Evolutionary conservation across 2,329 filamentous ascomycete species (phyloP).

Genomic region (Talaromyces sp.): DNA sequence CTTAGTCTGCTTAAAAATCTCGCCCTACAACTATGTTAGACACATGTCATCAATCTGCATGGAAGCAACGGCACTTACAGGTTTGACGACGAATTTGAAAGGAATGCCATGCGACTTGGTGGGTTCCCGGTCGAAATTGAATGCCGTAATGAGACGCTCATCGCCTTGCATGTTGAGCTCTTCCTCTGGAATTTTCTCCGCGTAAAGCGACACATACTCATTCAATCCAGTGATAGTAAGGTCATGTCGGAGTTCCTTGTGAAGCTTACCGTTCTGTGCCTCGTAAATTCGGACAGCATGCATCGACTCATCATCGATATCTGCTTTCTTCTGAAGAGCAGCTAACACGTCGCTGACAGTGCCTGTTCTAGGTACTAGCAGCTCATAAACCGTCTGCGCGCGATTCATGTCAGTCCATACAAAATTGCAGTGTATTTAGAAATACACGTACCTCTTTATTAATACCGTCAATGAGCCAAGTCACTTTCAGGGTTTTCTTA

Average conservation of each 20-base stretch:
- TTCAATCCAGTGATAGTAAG: constrained; percentile 76
- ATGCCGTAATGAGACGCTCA: constrained; percentile 70
- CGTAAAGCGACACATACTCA: constrained; percentile 79
- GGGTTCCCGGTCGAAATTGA: constrained; percentile 90
- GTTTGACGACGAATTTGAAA: constrained; percentile 82
- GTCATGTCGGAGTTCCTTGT: constrained; percentile 69
- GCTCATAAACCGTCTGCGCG: constrained; percentile 46
- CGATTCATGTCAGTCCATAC: background rate
- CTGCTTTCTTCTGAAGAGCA: constrained; percentile 74
- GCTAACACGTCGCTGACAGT: constrained; percentile 74
- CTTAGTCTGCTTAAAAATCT: constrained; percentile 86
- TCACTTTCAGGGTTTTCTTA: constrained; percentile 81
- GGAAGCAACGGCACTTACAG: constrained; percentile 52
- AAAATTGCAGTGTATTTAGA: background rate
- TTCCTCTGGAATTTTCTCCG: constrained; percentile 74
- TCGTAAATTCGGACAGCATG: constrained; percentile 78
- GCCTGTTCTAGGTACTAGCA: constrained; percentile 85
- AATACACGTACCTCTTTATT: constrained; percentile 67
- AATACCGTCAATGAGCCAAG: constrained; percentile 83
- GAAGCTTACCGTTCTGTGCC: constrained; percentile 75
- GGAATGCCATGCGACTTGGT: constrained; percentile 81
- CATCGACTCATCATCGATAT: constrained; percentile 71
- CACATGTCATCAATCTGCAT: background rate
- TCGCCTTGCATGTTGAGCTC: constrained; percentile 60
- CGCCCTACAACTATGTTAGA: constrained; percentile 54